These are phyloP conservation scores for Puya raimondii DNA, from an alignment of 176 grass and related monocot genomes.

Conservation along the genomic window DNA sequence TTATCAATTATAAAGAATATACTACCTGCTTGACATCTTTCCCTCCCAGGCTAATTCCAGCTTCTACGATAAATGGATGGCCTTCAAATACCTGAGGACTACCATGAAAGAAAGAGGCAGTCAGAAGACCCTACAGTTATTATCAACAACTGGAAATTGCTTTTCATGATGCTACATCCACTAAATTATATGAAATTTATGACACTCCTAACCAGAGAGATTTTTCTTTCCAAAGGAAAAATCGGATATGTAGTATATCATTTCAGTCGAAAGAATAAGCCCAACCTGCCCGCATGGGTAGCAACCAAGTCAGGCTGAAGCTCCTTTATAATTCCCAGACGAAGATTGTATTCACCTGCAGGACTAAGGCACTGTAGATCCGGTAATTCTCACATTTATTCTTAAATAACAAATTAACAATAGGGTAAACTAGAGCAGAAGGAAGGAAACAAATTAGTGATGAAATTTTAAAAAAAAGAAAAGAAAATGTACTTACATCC, in stretches of 20 bases:
- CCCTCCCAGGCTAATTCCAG: constrained; percentile 92
- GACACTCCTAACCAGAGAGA: too few relatives aligned
- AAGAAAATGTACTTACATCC: constrained; percentile 45
- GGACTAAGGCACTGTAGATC: constrained; percentile 84
- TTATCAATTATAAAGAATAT: constrained; percentile 1
- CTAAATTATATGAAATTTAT: too few relatives aligned
- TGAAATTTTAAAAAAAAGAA: background rate
- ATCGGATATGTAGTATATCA: background rate
- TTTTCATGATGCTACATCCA: too few relatives aligned
- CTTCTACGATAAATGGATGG: constrained; percentile 98
- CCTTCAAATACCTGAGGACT: constrained; percentile 99
- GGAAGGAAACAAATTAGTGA: constrained; percentile 16
- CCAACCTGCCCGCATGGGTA: constrained; percentile 84
- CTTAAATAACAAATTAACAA: constrained; percentile 1
- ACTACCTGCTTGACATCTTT: constrained; percentile 93
- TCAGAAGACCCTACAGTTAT: background rate
- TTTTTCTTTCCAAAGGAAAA: too few relatives aligned
- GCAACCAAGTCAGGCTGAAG: constrained; percentile 92
- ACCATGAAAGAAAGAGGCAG: constrained; percentile 14
- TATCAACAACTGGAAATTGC: background rate
- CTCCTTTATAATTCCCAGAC: constrained; percentile 96
- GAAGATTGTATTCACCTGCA: constrained; percentile 98
- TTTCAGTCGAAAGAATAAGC: constrained; percentile 1
- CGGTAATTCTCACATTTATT: constrained; percentile 24
- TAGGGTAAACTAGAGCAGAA: background rate